Base-by-base conservation (phyloP, 768 basidiomycete genomes). In the Naganishia onofrii region DNA sequence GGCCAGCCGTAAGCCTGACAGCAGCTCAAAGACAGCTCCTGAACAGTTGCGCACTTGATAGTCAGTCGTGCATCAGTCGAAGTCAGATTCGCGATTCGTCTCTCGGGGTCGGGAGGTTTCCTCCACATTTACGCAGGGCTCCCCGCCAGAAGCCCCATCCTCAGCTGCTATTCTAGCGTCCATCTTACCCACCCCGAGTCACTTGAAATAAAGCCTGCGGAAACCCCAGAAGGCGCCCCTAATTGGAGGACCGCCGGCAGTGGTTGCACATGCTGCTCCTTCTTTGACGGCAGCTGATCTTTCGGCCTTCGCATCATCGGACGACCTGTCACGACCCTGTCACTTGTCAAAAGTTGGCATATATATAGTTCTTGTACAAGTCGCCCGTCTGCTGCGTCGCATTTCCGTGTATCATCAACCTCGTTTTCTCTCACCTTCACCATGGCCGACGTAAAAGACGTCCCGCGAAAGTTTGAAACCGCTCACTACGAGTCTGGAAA, bases 401-500 rank as follows among this genome's bases (percentile, higher is more conserved):
- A 36, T 12, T 36, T 36, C 6, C 34, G 6, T 12, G 34, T 36
- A 8, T n/a, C 6, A 6, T 26, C 19, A 23, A 3, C 4, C 48
- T 13, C 48, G 48, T 51, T 15, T 17, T 51, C 21, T 51, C 48
- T 8, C 23, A n/a, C 12, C 23, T 4, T n/a, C 57, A 58, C 34
- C 19, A 58, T 58, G 57, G 31, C 57, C 9, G 57, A 58, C 32
- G 13, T 34, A 28, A 58, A 58, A 23, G 34, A 38, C 57, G 21
- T 34, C 17, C 57, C 57, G 1, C n/a, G 8, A 9, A 58, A 58
- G 57, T 34, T 38, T 21, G 57, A 58, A 38, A 58, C 32, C 34
- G 57, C 32, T 38, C 57, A 58, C 23, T 38, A 36, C 57, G 57
- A 58, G 34, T 38, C 57, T 9, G n/a, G 21, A 38, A 21, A 58